Conservation (phyloP, 192 early-diverging fungal genomes). For the Rhizophagus prolifer region DNA sequence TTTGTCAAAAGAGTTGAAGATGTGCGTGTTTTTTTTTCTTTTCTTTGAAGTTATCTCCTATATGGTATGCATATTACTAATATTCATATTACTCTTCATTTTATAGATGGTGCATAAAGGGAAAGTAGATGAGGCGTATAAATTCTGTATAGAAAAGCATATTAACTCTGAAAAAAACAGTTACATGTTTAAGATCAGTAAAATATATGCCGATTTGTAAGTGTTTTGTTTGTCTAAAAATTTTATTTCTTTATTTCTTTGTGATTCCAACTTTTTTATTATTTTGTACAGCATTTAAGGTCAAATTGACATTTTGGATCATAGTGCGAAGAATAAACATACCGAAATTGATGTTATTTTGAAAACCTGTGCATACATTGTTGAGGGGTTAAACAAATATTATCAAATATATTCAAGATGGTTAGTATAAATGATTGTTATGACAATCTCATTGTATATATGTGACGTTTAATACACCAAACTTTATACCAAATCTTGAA, state of each 20-base stretch:
- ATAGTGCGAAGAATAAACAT: neutral
- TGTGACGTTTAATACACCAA: too few species aligned
- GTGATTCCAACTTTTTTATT: conserved; percentile 10
- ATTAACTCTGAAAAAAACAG: neutral
- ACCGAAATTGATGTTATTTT: conserved; percentile 28
- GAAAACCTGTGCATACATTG: conserved; percentile 24
- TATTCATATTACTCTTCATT: too few species aligned
- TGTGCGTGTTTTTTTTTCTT: too few species aligned
- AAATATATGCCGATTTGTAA: conserved; percentile 30
- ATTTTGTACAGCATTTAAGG: neutral
- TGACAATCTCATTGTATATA: too few species aligned
- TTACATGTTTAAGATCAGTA: conserved; percentile 20
- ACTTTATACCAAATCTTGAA: too few species aligned
- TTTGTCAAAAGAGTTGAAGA: too few species aligned
- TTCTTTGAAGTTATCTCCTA: too few species aligned
- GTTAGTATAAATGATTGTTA: conserved; percentile 7
- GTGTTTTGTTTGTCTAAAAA: conserved; percentile 12
- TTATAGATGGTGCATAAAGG: too few species aligned
- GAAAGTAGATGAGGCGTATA: too few species aligned
- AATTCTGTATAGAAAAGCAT: too few species aligned
- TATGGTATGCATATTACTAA: too few species aligned
- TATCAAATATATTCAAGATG: conserved; percentile 26
- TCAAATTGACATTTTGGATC: conserved; percentile 17
- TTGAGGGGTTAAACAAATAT: conserved; percentile 17
- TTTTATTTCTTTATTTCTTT: conserved; percentile 2